Conservation (phyloP, 495 filamentous ascomycete genomes). For the Penicillium riverlandense region DNA sequence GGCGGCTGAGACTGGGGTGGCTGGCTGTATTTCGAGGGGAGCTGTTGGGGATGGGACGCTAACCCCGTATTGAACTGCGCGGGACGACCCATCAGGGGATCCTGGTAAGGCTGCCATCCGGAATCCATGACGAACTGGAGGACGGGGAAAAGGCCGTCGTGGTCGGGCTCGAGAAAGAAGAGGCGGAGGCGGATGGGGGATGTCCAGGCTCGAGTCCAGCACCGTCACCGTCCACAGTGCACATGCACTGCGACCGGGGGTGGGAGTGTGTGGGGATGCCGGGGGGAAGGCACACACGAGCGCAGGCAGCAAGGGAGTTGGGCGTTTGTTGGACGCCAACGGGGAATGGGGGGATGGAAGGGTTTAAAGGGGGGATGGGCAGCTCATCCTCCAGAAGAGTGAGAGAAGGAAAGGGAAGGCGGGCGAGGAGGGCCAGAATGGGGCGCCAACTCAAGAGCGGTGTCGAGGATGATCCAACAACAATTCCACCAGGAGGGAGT, state of each 20-base stretch:
- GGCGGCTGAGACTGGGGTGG: conserved; percentile 52
- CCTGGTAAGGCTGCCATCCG: conserved; percentile 47
- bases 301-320: too few species aligned
- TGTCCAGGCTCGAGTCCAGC: conserved; percentile 5
- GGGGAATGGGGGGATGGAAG: too few species aligned
- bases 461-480: too few species aligned
- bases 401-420: too few species aligned
- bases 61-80: conserved; percentile 36
- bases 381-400: too few species aligned
- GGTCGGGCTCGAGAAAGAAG: background rate
- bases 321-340: too few species aligned
- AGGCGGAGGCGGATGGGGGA: background rate
- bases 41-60: conserved; percentile 32
- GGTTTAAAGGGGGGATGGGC: too few species aligned
- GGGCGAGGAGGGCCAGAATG: too few species aligned
- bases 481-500: too few species aligned
- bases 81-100: conserved; percentile 36
- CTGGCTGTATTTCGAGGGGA: conserved; percentile 39
- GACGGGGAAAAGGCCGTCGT: conserved; percentile 7
- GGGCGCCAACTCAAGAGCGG: too few species aligned
- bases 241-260: conserved; percentile 28
- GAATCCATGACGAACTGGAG: conserved; percentile 29
- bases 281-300: conserved; percentile 24
- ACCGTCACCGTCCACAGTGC: conserved; percentile 20
- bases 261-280: conserved; percentile 15